A percentile compares a stretch with the other conserved stretches of the same genome.
phyloP scores from a whole-genome alignment of 2,329 filamentous ascomycete genomes.

The Alternaria solani region DNA sequence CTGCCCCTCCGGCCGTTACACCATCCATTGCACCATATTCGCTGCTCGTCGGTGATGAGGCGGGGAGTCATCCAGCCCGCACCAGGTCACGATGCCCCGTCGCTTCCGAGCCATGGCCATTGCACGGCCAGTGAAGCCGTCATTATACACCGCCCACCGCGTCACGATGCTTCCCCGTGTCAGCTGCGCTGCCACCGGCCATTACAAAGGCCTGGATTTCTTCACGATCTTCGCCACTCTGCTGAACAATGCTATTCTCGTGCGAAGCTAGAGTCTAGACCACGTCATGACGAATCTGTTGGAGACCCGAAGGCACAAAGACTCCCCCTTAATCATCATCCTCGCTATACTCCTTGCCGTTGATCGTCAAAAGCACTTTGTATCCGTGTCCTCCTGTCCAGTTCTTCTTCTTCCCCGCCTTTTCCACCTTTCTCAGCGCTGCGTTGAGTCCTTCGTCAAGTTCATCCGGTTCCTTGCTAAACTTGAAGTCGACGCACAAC shows the following conservation, averaged over 20 bases:
- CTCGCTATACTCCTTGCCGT: conserved; percentile 33
- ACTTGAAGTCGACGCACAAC: conserved; percentile 41
- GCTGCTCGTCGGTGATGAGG: not conserved
- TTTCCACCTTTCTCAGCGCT: conserved; percentile 43
- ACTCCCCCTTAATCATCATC: conserved; percentile 19
- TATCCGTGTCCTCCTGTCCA: conserved; percentile 44
- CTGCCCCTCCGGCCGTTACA: not conserved
- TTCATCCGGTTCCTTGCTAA: conserved; percentile 35
- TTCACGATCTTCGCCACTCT: conserved; percentile 31
- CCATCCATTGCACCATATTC: not conserved
- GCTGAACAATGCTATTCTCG: conserved; percentile 13
- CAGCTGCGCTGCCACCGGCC: conserved; percentile 5
- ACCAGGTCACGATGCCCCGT: conserved; percentile 24
- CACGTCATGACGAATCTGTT: not conserved
- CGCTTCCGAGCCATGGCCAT: conserved; percentile 21
- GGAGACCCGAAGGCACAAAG: not conserved
- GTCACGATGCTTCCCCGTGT: conserved; percentile 33
- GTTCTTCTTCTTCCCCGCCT: conserved; percentile 53
- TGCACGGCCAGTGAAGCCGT: conserved; percentile 11
- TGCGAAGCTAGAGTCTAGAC: conserved; percentile 2
- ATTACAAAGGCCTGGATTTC: conserved; percentile 18
- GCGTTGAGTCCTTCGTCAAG: conserved; percentile 44
- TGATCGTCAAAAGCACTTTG: conserved; percentile 41
- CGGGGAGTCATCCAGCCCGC: conserved; percentile 17
- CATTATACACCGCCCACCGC: conserved; percentile 36